phyloP scores from a whole-genome alignment of 1,139 yeast genomes.

The Pichia sp. region DNA sequence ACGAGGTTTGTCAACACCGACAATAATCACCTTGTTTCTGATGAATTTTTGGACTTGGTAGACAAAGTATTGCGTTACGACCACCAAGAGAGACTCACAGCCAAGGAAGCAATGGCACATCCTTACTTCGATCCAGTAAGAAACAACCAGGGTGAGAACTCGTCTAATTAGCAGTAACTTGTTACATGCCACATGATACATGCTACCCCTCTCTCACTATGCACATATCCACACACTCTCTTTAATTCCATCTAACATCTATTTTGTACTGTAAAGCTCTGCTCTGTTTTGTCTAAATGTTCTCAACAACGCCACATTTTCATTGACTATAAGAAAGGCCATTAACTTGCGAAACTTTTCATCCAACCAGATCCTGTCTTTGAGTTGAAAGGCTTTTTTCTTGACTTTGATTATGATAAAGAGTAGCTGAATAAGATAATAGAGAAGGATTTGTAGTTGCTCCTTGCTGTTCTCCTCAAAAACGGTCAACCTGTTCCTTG shows the following conservation, averaged over 20 bases:
- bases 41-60: slow-evolving; percentile 59
- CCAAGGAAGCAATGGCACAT: slow-evolving; percentile 67
- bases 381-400: background rate
- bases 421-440: slow-evolving; percentile 9
- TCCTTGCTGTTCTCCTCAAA: slow-evolving; percentile 1
- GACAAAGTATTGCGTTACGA: slow-evolving; percentile 63
- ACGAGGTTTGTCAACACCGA: slow-evolving; percentile 40
- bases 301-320: slow-evolving; percentile 5
- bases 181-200: background rate
- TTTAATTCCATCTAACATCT: too few species aligned
- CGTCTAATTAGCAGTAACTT: too few species aligned
- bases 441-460: slow-evolving; percentile 6
- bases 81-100: slow-evolving; percentile 69
- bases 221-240: too few species aligned
- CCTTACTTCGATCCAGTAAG: slow-evolving; percentile 37
- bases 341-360: slow-evolving; percentile 6
- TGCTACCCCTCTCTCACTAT: background rate
- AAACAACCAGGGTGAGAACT: too few species aligned
- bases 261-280: background rate
- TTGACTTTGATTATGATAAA: slow-evolving; percentile 2
- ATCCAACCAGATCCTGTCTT: background rate
- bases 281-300: slow-evolving; percentile 3
- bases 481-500: slow-evolving; percentile 7
- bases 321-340: slow-evolving; percentile 13
- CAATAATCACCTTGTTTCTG: slow-evolving; percentile 44